Base-by-base conservation (phyloP, 305 asterid species). In the Ilex paraguariensis region DNA sequence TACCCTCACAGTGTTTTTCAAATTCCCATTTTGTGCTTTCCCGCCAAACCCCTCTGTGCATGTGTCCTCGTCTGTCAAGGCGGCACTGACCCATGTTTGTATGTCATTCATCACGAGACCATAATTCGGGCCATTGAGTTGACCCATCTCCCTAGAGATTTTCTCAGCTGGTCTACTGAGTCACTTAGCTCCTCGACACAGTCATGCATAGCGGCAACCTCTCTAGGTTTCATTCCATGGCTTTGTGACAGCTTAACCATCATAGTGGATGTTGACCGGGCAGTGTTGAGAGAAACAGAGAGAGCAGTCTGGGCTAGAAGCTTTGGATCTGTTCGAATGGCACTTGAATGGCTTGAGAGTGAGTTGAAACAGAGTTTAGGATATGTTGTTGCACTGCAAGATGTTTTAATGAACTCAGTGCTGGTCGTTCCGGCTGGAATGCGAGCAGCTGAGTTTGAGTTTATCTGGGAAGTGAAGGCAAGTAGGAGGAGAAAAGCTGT, bases 31-130 rank as follows among this genome's bases (percentile, higher is more conserved):
- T 79, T 70, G 66, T 0, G 31, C 49, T 54, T 78, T 79, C 12
- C 89, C 90, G 46, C 75, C 67, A 56, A 86, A 88, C 13, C 93
- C 93, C 0, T 86, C 93, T 48, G 66, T 76, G 73, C 95, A 88
- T 0, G 96, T 86, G 42, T 88, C 88, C 16, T 81, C 87, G n/a
- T 89, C 79, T 0, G 95, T 88, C 79, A 88, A 51, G 59, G 95
- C 88, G 36, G 90, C 90, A 71, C 96, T 88, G 0, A 88, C 82
- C 96, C 95, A 88, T 0, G 95, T 88, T 64, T 84, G 85, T 12
- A 81, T 55, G 49, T 86, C 78, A 33, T 69, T 78, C 76, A 84
- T 78, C 9, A 55, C 59, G 50, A 65, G 6, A 48, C 13, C 72
- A 57, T 77, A 80, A 10, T 79, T 62, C 0, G 78, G 33, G 2